Percentiles rank a stretch among this genome's conserved stretches.
These are phyloP conservation scores for Butyriboletus loyo DNA, from an alignment of 768 basidiomycete species.

Conservation along the genomic window DNA sequence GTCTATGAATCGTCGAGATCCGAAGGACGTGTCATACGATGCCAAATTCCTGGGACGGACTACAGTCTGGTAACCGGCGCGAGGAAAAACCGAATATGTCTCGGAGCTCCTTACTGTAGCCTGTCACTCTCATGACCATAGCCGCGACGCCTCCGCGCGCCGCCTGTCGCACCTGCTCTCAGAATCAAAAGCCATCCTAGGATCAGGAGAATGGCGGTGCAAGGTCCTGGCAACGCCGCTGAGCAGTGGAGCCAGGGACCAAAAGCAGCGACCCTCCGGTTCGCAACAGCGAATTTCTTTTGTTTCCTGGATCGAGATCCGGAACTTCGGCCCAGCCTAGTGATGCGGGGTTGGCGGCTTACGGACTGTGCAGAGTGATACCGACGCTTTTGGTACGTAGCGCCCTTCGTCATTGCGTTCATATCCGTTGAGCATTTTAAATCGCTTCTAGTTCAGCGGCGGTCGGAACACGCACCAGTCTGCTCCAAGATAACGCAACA, in stretches of 20 bases:
- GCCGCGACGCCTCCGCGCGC: slow-evolving; percentile 28
- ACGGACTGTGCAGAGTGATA: slow-evolving; percentile 7
- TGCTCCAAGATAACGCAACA: slow-evolving; percentile 15
- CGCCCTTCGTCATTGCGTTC: not conserved
- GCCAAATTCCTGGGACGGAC: not conserved
- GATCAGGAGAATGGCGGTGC: slow-evolving; percentile 15
- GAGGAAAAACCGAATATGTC: not conserved
- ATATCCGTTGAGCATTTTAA: slow-evolving; percentile 1
- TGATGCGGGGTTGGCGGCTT: slow-evolving; percentile 25
- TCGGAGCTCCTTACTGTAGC: not conserved
- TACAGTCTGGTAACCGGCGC: not conserved
- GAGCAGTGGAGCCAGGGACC: slow-evolving; percentile 18
- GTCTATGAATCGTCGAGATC: slow-evolving; percentile 1
- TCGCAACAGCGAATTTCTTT: slow-evolving; percentile 24
- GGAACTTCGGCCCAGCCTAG: slow-evolving; percentile 25
- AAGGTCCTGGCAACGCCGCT: slow-evolving; percentile 30
- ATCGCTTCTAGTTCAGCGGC: not conserved
- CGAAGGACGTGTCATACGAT: not conserved
- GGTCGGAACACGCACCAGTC: not conserved
- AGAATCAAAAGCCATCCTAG: slow-evolving; percentile 7
- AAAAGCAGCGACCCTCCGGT: slow-evolving; percentile 30
- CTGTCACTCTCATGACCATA: not conserved
- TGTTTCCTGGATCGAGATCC: slow-evolving; percentile 27
- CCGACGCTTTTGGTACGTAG: slow-evolving; percentile 8
- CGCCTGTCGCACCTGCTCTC: slow-evolving; percentile 9